Percentiles rank a stretch among this genome's conserved stretches.
Evolutionary conservation across 1,284 basidiomycete genomes (phyloP).

Genomic region (Athelia sp.): DNA sequence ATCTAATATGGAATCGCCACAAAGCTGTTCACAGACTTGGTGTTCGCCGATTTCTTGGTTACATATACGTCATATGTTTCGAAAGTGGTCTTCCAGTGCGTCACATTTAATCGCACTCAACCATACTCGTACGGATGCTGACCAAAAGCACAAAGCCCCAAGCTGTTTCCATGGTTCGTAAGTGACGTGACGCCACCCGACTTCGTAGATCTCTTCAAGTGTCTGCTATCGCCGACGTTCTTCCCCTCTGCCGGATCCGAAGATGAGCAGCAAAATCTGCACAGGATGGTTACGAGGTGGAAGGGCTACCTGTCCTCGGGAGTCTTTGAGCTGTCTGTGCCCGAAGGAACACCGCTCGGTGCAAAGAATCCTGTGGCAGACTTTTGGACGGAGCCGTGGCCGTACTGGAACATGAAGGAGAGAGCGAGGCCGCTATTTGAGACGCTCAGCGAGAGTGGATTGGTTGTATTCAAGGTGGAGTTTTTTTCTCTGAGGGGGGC

Average conservation of each 20-base stretch:
- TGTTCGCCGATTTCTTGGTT: constrained; percentile 92
- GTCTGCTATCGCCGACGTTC: constrained; percentile 57
- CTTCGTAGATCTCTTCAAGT: constrained; percentile 51
- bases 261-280: constrained; percentile 38
- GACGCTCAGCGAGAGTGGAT: constrained; percentile 56
- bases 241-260: constrained; percentile 32
- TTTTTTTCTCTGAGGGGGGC: no score
- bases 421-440: constrained; percentile 56
- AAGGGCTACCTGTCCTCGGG: constrained; percentile 63
- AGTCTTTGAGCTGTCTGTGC: constrained; percentile 71
- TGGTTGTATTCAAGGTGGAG: constrained; percentile 89
- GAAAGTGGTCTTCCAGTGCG: constrained; percentile 86
- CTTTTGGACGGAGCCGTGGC: constrained; percentile 84
- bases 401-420: constrained; percentile 77
- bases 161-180: constrained; percentile 91
- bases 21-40: constrained; percentile 88
- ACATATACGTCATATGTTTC: constrained; percentile 81
- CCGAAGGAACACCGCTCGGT: constrained; percentile 62
- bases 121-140: constrained; percentile 7
- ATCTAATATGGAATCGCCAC: constrained; percentile 1
- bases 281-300: constrained; percentile 72
- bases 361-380: constrained; percentile 36
- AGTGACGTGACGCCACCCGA: constrained; percentile 85
- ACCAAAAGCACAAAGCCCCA: constrained; percentile 50
- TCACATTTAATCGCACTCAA: constrained; percentile 8